phyloP scores from a whole-genome alignment of 257 asterid species.

The Solanum peruvianum region DNA sequence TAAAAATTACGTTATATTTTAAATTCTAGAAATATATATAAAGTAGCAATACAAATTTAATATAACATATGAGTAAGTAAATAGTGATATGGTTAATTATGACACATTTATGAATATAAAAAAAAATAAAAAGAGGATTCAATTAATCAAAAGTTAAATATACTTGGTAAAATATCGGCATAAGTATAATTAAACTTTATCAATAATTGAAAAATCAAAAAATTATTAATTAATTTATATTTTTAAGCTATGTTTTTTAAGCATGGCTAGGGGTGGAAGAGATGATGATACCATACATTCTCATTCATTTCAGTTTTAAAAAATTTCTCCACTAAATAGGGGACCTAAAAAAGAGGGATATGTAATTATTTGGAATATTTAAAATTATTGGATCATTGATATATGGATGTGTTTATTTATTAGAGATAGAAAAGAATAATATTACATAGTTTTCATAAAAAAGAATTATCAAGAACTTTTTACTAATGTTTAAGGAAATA shows the following conservation, averaged over 20 bases:
- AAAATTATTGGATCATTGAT: not conserved
- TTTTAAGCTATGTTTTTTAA: not conserved
- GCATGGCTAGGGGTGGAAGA: not conserved
- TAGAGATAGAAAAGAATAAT: not conserved
- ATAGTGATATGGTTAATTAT: not conserved
- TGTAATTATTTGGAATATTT: slow-evolving; percentile 2
- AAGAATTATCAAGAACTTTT: not conserved
- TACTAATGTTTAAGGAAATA: not conserved
- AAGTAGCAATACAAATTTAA: not conserved
- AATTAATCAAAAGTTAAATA: not conserved
- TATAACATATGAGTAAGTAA: not conserved
- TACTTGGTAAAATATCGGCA: not conserved
- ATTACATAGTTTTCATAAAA: not conserved
- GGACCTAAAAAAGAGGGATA: slow-evolving; percentile 13
- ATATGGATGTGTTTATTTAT: not conserved
- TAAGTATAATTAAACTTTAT: not conserved
- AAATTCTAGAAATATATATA: not conserved
- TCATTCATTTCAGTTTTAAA: not conserved
- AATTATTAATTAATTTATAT: not conserved
- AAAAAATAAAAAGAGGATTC: not conserved
- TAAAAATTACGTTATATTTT: not conserved
- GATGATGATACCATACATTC: not conserved
- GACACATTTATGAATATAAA: not conserved
- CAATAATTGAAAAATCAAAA: not conserved
- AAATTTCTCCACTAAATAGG: slow-evolving; percentile 15